A percentile compares a stretch with the other conserved stretches of the same genome.
These are phyloP conservation scores for Acrocalymma vagum DNA, from an alignment of 2,329 filamentous ascomycete species.

Conservation along the genomic window DNA sequence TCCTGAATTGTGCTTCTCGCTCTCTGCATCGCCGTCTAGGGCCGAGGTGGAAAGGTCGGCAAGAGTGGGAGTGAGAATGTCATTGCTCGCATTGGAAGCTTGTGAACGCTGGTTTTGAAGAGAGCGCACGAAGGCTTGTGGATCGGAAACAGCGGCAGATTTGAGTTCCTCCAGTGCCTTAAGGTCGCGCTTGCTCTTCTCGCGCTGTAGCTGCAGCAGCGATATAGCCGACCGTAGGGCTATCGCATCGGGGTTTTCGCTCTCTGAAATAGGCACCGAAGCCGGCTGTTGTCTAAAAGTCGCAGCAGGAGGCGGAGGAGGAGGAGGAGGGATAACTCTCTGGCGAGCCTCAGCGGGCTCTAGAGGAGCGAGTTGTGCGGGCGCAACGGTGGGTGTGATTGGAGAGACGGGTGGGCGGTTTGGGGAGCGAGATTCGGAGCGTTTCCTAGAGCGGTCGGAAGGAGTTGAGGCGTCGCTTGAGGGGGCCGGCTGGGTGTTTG, in stretches of 20 bases:
- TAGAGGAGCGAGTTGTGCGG: conserved; percentile 44
- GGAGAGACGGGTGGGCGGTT: conserved; percentile 49
- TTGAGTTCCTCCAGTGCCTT: conserved; percentile 74
- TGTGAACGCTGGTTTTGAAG: conserved; percentile 66
- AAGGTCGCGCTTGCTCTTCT: conserved; percentile 80
- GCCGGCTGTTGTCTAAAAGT: conserved; percentile 54
- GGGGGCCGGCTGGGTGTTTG: conserved; percentile 30
- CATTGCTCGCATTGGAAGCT: conserved; percentile 33
- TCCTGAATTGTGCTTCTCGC: conserved; percentile 18
- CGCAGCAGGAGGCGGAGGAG: conserved; percentile 26
- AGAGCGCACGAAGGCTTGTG: conserved; percentile 75
- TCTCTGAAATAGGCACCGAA: conserved; percentile 56
- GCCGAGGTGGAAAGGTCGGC: conserved; percentile 44
- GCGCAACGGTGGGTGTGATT: conserved; percentile 47
- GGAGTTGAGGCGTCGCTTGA: conserved; percentile 34
- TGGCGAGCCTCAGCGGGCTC: conserved; percentile 32
- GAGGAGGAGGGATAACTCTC: conserved; percentile 37
- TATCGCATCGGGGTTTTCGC: conserved; percentile 82
- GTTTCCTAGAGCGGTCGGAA: conserved; percentile 25
- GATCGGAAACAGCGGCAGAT: conserved; percentile 73
- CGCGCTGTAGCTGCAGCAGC: conserved; percentile 84
- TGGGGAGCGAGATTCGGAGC: conserved; percentile 42
- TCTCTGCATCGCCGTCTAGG: conserved; percentile 28
- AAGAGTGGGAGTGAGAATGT: conserved; percentile 48
- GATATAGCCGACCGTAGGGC: conserved; percentile 86